Percentiles rank a stretch among this genome's conserved stretches.
These are phyloP conservation scores for Calonectria naviculata DNA, from an alignment of 2,329 filamentous ascomycete genomes.

Conservation along the genomic window DNA sequence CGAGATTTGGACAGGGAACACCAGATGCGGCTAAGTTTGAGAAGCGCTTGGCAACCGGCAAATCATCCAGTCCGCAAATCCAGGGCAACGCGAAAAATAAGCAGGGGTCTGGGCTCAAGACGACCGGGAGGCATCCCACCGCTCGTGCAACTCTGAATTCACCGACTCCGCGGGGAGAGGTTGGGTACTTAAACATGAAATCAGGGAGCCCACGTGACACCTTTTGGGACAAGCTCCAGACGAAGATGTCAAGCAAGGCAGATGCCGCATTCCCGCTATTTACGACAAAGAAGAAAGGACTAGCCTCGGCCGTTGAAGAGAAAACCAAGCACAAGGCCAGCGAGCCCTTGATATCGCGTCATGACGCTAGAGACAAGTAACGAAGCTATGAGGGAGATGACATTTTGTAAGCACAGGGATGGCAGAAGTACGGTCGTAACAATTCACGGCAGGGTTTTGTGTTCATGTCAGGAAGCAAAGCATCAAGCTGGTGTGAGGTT, in stretches of 20 bases:
- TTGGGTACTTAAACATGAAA: conserved; percentile 27
- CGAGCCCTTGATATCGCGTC: background rate
- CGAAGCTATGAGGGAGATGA: background rate
- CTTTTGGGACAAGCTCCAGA: conserved; percentile 40
- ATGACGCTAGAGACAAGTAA: background rate
- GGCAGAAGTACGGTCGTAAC: background rate
- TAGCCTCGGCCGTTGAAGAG: conserved; percentile 36
- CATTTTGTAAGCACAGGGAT: background rate
- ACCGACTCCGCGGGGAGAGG: conserved; percentile 11
- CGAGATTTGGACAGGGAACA: conserved; percentile 33
- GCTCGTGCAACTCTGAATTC: background rate
- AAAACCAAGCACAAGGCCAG: conserved; percentile 5
- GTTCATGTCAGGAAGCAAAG: background rate
- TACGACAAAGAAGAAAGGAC: conserved; percentile 35
- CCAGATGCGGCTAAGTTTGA: conserved; percentile 39
- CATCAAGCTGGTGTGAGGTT: background rate
- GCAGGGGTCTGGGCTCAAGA: background rate
- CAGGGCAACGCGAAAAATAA: background rate
- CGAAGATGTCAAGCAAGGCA: conserved; percentile 29
- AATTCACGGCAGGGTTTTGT: background rate
- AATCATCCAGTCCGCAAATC: background rate
- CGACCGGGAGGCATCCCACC: background rate
- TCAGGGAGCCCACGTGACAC: conserved; percentile 28
- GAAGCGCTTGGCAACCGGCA: conserved; percentile 27
- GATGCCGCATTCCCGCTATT: conserved; percentile 38